Evolutionary conservation across 2,329 filamentous ascomycete genomes (phyloP), one percentile per base, ranked within the genome.

Genomic region (Achaetomium macrosporum): DNA sequence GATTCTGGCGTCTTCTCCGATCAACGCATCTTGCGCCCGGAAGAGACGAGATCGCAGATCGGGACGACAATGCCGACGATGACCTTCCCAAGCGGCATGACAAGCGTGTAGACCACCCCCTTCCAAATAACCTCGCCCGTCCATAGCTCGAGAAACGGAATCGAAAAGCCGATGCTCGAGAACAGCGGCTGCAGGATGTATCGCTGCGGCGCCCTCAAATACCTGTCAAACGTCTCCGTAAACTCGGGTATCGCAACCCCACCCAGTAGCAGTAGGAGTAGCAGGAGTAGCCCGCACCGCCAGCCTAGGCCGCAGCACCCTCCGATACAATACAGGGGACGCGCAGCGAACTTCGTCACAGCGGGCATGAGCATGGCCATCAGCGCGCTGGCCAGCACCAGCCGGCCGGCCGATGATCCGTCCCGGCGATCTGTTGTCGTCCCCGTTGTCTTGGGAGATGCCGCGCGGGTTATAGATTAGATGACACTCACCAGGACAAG

Each of bases 401-500:
- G 61, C 5, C 0, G 61, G 61, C 5, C 57, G 54, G 5, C 57
- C 61, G 6, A 63, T 61, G 43, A 60, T 57, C 60, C 57, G 61
- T 0, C 72, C 68, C 6, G 64, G 52, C 31, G 65, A 60, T 10
- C 19, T 15, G 3, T 36, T 61, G 30, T 3, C 54, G 36, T 9
- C 56, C 20, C 31, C 43, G 17, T 40, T 41, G 19, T 40, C 42
- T 4, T 9, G 51, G 3, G 57, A 48, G 49, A 42, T 56, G 59
- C 42, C 65, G 50, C 67, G 85, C 0, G 92, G 71, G 43, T 83
- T 84, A 0, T 84, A 79, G 19, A 93, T 84, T 84, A 79, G 19
- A 93, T 84, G 42, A 92, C 77, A 59, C 88, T 81, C 0, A 90
- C 84, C 80, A 92, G 86, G 8, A 91, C 80, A 10, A 92, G 70